Evolutionary conservation across 106 monocot genomes (phyloP), one percentile per base, ranked within the genome.

Genomic region (Iris macrosiphon): DNA sequence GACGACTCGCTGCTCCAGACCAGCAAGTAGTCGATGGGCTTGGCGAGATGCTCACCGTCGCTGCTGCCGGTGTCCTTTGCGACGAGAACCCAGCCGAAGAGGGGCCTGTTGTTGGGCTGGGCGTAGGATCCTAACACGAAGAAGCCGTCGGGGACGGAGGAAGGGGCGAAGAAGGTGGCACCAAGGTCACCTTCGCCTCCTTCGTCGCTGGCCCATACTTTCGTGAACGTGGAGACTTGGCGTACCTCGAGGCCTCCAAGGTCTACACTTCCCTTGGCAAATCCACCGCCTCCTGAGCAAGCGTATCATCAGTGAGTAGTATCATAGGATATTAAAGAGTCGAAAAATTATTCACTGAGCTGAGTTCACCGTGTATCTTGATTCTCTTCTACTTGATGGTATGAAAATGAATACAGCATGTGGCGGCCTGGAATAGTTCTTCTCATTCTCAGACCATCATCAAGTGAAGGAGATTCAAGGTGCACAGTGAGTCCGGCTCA

Each of bases 221-320:
- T 78, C 17, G 75, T 65, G 70, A 93, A 84, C 3, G 75, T 75
- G 5, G 78, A 61, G 20, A 80, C 65, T 42, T 78, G 78, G 32
- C 51, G 22, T 5, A 84, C 73, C 47, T 93, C 73, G 4, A 93
- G 62, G 18, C 81, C 93, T 45, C 77, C 84, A 0, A 88, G 60
- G 55, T 76, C 70, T 30, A 93, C 79, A 27, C 33, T 62, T 4
- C 93, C 93, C 16, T 41, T 73, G 4, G 72, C 83, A 64, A 93
- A 93, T 26, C 78, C 75, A 14, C 65, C 75, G 52, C 74, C 88
- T 82, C n/a, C n/a, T n/a, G n/a, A n/a, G n/a, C n/a, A n/a, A n/a
- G 45, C 28, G n/a, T n/a, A n/a, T n/a, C n/a, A n/a, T n/a, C n/a
- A n/a, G n/a, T n/a, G n/a, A n/a, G n/a, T n/a, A n/a, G n/a, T n/a